Evolutionary conservation across 2,329 filamentous ascomycete species (phyloP), one percentile per base, ranked within the genome.

Genomic region (Tolypocladium tundrense): DNA sequence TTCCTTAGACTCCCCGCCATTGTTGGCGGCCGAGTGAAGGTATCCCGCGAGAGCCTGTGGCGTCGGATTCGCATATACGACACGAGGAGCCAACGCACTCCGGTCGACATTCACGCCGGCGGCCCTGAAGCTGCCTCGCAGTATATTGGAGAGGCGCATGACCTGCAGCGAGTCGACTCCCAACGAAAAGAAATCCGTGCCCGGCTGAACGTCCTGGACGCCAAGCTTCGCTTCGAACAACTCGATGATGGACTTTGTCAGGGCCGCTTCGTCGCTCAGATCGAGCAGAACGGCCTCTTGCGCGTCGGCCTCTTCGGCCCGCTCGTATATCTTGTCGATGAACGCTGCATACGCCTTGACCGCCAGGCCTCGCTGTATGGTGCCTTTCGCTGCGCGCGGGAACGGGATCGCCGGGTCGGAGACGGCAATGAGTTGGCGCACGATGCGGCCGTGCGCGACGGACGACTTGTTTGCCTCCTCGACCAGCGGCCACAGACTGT

Each of bases 401-500:
- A 81, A 77, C 0, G 77, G 77, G 61, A 74, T 77, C 10, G 69
- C 61, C 0, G 73, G 70, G 10, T 69, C 68, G 0, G 76, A 67
- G 4, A 81, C 24, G 0, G 63, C 61, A 33, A 80, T 64, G 42
- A 77, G 68, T 11, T 75, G 65, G 1, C 71, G 70, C 1, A 67
- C 68, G 33, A 81, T 76, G 37, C 73, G 76, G 1, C 76, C 79
- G 55, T 81, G 77, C 0, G 76, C 71, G 0, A 77, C 75, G 0
- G 74, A 75, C 41, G 70, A 67, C 42, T 71, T 67, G 62, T 81
- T 81, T 1, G 72, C 75, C 10, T 70, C 61, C 31, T 74, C 70
- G 2, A 81, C 69, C 3, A 67, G 42, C 0, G 75, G 73, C 78
- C 77, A 81, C 2, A 80, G 60, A 1, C 63, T 65, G 0, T 77